Base-by-base conservation (phyloP, 805 yeast genomes). In the Candida morakotiae region DNA sequence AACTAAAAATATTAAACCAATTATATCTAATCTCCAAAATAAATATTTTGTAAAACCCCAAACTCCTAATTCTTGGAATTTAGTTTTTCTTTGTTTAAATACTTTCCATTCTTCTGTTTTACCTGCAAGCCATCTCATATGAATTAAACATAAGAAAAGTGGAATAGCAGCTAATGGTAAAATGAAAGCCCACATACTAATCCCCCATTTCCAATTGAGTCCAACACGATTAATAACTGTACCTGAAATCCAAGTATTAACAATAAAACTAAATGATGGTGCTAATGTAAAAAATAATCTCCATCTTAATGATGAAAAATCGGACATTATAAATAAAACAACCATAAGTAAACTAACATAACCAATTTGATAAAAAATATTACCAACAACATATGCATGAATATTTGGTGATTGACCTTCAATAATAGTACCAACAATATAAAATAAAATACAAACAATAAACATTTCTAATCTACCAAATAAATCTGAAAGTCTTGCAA, bases 111-210 rank as follows among this genome's bases (percentile, higher is more conserved):
- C 80, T n/a, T 66, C 69, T 13, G 75, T 71, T 39, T 63, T 71
- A 11, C 68, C 49, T 10, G 86, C 88, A 39, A 58, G 52, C 46
- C 58, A 60, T 45, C 71, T 56, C 83, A 81, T 79, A 55, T 80
- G 81, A 3, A 68, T 13, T 49, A 79, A 61, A 49, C 81, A 71
- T 4, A 47, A 44, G 6, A 81, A 46, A 35, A 83, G 56, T 15
- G 89, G 91, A n/a, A 83, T 36, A 46, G 81, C 64, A 4, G 78
- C 53, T 26, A 81, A 61, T 24, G 89, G 89, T 69, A 79, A 75
- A 45, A 83, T 81, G 48, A 81, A 79, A 1, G 88, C 87, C 84
- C 84, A 83, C 75, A 83, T 82, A 27, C 82, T 88, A 47, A 82
- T 76, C 50, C 81, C 82, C 89, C 89, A 83, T 9, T 78, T 68